phyloP scores from a whole-genome alignment of 176 grass and related monocot genomes.

The Aechmea fasciata region DNA sequence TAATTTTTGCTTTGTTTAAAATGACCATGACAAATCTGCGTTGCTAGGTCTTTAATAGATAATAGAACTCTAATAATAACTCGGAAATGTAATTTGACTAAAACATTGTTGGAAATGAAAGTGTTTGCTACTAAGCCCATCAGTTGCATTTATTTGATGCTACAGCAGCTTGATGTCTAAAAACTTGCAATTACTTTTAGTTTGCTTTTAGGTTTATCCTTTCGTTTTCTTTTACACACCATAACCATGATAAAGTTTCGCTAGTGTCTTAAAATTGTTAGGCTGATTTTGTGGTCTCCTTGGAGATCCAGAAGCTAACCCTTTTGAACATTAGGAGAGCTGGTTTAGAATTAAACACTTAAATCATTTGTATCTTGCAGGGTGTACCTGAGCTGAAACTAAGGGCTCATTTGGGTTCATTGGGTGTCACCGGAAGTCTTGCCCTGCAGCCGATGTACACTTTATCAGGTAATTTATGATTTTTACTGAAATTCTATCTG shows the following conservation, averaged over 20 bases:
- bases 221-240: background rate
- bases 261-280: background rate
- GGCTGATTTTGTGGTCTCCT: background rate
- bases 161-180: too few species aligned
- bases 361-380: conserved; percentile 34
- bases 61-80: too few species aligned
- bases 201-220: background rate
- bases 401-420: conserved; percentile 80
- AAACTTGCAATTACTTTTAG: background rate
- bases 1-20: background rate
- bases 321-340: background rate
- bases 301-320: background rate
- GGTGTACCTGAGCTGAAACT: conserved; percentile 95
- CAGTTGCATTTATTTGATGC: too few species aligned
- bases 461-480: conserved; percentile 52
- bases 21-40: background rate
- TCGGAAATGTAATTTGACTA: too few species aligned
- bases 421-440: conserved; percentile 82
- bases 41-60: too few species aligned
- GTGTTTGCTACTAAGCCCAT: too few species aligned
- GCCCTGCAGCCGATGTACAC: conserved; percentile 96
- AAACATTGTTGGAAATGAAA: too few species aligned
- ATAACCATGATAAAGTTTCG: background rate
- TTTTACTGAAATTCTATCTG: background rate
- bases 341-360: background rate